Percentiles rank a stretch among this genome's conserved stretches.
phyloP scores from a whole-genome alignment of 768 basidiomycete genomes.

The Zangia roseola region DNA sequence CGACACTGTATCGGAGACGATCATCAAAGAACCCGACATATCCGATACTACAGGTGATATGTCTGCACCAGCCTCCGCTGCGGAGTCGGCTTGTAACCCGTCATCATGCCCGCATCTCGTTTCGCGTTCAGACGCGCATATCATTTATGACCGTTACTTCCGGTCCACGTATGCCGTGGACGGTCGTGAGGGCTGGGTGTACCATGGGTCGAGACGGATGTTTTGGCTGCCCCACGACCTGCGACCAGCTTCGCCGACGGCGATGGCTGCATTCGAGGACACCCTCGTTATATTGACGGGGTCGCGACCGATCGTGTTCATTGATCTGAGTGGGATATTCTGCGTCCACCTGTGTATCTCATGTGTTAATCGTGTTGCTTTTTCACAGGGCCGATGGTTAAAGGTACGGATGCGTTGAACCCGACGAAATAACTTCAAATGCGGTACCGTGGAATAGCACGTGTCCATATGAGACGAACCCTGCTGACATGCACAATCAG shows the following conservation, averaged over 20 bases:
- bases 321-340: constrained; percentile 16
- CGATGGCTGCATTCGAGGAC: constrained; percentile 11
- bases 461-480: no score
- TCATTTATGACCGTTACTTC: constrained; percentile 15
- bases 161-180: constrained; percentile 15
- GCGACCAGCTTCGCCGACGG: constrained; percentile 6
- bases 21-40: not conserved
- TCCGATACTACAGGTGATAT: no score
- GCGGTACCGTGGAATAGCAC: no score
- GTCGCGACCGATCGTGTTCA: not conserved
- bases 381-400: not conserved
- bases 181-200: constrained; percentile 14
- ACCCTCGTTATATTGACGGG: constrained; percentile 6
- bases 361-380: not conserved
- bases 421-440: no score
- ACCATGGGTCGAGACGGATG: constrained; percentile 10
- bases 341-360: not conserved
- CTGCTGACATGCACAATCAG: no score
- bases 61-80: no score
- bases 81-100: not conserved
- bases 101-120: constrained; percentile 10
- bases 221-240: constrained; percentile 19
- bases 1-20: not conserved
- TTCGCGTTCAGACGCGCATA: constrained; percentile 9
- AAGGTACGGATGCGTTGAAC: no score